Conservation (phyloP, 441 rosid genomes). For the Codiaeum variegatum region DNA sequence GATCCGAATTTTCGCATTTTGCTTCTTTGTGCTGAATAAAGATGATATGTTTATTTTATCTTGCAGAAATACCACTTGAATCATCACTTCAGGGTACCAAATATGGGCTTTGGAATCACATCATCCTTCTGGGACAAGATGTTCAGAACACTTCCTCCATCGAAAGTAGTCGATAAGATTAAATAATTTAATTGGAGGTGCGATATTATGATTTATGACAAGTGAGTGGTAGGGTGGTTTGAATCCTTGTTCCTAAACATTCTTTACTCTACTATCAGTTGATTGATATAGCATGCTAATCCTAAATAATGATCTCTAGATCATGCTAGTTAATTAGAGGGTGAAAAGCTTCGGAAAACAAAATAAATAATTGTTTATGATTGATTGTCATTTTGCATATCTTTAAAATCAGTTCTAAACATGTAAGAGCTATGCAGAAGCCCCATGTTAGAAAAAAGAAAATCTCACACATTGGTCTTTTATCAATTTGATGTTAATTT, state of each 20-base stretch:
- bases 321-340: not conserved
- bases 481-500: too few relatives aligned
- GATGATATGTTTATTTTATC: not conserved
- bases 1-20: not conserved
- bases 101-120: constrained; percentile 93
- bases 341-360: too few relatives aligned
- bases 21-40: not conserved
- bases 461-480: too few relatives aligned
- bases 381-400: too few relatives aligned
- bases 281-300: constrained; percentile 7
- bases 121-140: constrained; percentile 84
- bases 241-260: constrained; percentile 6
- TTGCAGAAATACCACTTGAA: constrained; percentile 94
- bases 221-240: constrained; percentile 18
- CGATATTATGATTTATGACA: not conserved
- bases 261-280: constrained; percentile 19
- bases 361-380: too few relatives aligned
- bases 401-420: too few relatives aligned
- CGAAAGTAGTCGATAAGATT: constrained; percentile 36
- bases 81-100: constrained; percentile 87
- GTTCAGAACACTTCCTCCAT: constrained; percentile 80
- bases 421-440: too few relatives aligned
- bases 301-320: not conserved
- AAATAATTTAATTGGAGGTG: constrained; percentile 32
- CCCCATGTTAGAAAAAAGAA: too few relatives aligned